Conservation (phyloP, 1,139 yeast species). For the Magnusiomyces sp. region DNA sequence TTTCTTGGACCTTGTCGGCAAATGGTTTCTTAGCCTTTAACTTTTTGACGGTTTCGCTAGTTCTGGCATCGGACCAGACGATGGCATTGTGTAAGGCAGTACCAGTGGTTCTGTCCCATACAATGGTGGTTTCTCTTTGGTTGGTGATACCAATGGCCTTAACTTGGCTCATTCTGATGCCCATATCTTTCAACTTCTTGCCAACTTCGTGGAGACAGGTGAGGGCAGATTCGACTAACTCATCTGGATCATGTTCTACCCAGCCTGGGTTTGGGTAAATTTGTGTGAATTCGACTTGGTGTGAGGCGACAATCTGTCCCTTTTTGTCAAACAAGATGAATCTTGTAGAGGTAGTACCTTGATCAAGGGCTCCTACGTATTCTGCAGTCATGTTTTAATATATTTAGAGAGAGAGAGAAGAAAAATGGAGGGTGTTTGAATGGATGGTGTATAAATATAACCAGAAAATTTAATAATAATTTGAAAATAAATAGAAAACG, state of each 20-base stretch:
- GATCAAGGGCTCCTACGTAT: constrained; percentile 54
- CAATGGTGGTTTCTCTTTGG: constrained; percentile 91
- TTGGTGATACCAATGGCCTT: constrained; percentile 72
- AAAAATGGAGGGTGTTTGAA: too few relatives aligned
- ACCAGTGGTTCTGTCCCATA: constrained; percentile 84
- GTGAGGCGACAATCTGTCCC: constrained; percentile 75
- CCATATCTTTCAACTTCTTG: constrained; percentile 26
- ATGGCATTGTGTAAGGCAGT: constrained; percentile 79
- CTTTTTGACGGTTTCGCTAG: constrained; percentile 62
- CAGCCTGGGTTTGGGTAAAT: constrained; percentile 43
- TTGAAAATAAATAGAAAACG: too few relatives aligned
- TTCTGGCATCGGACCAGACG: constrained; percentile 94
- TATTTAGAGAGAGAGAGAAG: too few relatives aligned
- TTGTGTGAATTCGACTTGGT: constrained; percentile 66
- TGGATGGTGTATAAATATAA: too few relatives aligned
- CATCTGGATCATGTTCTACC: constrained; percentile 92
- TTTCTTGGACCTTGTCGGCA: constrained; percentile 53
- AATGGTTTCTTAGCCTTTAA: constrained; percentile 51
- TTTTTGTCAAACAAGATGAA: constrained; percentile 68
- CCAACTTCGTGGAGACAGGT: constrained; percentile 33
- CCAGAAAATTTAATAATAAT: too few relatives aligned
- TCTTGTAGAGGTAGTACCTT: constrained; percentile 93
- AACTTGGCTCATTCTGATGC: constrained; percentile 26
- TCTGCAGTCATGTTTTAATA: constrained; percentile 18
- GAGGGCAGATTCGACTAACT: constrained; percentile 65